Percentiles rank a stretch among this genome's conserved stretches.
Evolutionary conservation across 495 filamentous ascomycete genomes (phyloP).

Genomic region (Entonaema liquescens): DNA sequence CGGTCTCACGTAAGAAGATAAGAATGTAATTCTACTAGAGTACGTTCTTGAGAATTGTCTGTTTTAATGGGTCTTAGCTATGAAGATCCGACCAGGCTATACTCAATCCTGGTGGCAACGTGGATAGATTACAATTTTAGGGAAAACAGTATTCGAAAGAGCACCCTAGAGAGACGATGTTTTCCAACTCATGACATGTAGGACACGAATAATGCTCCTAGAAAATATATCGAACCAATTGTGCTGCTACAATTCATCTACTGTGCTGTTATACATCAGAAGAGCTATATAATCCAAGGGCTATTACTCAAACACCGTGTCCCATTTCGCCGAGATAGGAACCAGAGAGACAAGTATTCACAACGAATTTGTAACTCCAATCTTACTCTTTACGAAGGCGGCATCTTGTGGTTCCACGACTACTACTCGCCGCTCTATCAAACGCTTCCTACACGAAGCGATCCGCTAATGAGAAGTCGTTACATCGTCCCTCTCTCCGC

Average conservation of each 20-base stretch:
- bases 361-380: not conserved
- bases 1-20: not conserved
- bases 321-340: not conserved
- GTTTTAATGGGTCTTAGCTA: too few species aligned
- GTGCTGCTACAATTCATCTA: not conserved
- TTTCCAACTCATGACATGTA: not conserved
- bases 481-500: not conserved
- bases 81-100: not conserved
- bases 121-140: not conserved
- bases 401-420: slow-evolving; percentile 2
- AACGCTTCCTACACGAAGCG: too few species aligned
- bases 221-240: not conserved
- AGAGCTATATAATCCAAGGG: not conserved
- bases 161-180: not conserved
- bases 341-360: not conserved
- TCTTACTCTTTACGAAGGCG: not conserved
- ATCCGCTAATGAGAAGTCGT: not conserved
- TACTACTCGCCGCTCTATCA: slow-evolving; percentile 4
- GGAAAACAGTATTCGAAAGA: not conserved
- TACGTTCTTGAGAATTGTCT: too few species aligned
- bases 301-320: not conserved
- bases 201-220: not conserved
- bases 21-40: not conserved
- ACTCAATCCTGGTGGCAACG: not conserved
- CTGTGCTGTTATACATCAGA: not conserved